phyloP scores from a whole-genome alignment of 306 rosid species.

The Chamaecrista fasciculata region DNA sequence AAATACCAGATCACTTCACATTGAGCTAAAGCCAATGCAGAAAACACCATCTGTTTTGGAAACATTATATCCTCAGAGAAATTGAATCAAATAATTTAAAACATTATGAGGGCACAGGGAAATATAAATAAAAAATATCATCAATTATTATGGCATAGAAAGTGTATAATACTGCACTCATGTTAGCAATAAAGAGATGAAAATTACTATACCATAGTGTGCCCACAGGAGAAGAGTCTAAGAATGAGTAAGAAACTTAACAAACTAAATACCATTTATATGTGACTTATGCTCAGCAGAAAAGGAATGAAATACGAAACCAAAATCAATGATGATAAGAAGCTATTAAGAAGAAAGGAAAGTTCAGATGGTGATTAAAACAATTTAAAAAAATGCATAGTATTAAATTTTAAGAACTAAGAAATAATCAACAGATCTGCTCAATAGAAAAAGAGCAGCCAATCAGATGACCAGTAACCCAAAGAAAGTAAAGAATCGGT shows the following conservation, averaged over 20 bases:
- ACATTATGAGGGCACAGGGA: constrained; percentile 9
- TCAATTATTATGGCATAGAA: neutral
- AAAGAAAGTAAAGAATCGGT: no score
- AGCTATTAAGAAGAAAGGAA: neutral
- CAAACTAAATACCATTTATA: neutral
- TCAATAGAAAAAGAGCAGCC: no score
- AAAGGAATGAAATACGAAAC: constrained; percentile 3
- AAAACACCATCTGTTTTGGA: constrained; percentile 91
- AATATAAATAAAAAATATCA: constrained; percentile 8
- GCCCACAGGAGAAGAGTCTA: constrained; percentile 12
- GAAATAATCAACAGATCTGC: neutral
- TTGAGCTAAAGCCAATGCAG: constrained; percentile 98
- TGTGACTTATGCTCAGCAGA: neutral
- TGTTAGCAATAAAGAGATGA: constrained; percentile 2
- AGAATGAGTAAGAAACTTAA: neutral
- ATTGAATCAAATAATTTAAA: constrained; percentile 1
- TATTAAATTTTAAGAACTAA: neutral
- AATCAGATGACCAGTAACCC: no score
- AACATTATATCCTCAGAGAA: constrained; percentile 33
- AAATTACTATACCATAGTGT: neutral
- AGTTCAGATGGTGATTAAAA: neutral
- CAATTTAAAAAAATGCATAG: neutral
- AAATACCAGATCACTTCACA: constrained; percentile 95
- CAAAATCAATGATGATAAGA: neutral
- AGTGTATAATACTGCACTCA: neutral